Conservation (phyloP, 2,329 filamentous ascomycete genomes). For the Neurospora sp. region DNA sequence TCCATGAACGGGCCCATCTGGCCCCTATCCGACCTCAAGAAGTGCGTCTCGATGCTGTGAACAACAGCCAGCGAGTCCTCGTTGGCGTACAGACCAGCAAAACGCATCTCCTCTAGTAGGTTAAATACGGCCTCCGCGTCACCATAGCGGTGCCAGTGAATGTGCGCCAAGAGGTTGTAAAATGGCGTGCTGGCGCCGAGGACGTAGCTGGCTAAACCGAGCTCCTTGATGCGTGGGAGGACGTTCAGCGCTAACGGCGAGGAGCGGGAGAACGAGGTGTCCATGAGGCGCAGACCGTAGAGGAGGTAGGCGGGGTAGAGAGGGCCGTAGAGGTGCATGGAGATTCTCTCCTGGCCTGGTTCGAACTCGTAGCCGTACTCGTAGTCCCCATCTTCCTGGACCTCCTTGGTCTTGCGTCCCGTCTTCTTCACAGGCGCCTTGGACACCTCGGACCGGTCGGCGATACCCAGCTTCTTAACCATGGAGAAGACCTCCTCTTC, state of each 20-base stretch:
- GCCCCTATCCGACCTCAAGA: constrained; percentile 11
- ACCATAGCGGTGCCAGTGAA: constrained; percentile 51
- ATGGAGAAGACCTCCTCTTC: constrained; percentile 57
- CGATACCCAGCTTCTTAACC: constrained; percentile 45
- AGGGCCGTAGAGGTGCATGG: constrained; percentile 49
- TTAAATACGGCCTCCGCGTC: constrained; percentile 45
- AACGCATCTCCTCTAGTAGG: constrained; percentile 56
- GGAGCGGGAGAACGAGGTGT: constrained; percentile 43
- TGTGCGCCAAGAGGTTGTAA: constrained; percentile 55
- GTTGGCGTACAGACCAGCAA: constrained; percentile 50
- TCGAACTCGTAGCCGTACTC: neutral
- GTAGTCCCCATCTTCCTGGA: constrained; percentile 4
- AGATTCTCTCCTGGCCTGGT: constrained; percentile 21
- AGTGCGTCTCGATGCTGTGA: constrained; percentile 20
- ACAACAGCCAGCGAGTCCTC: constrained; percentile 31
- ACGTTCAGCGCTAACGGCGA: constrained; percentile 52
- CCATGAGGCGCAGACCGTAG: constrained; percentile 45
- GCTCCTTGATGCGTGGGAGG: constrained; percentile 55
- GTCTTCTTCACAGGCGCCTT: constrained; percentile 6
- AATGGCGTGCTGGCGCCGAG: constrained; percentile 60
- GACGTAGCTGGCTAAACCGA: constrained; percentile 61
- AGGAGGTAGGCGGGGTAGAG: constrained; percentile 55
- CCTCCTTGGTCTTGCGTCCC: neutral
- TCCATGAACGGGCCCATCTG: constrained; percentile 19
- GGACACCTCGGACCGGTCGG: constrained; percentile 13